phyloP scores from a whole-genome alignment of 768 basidiomycete genomes.

The Phaeotremella skinneri region DNA sequence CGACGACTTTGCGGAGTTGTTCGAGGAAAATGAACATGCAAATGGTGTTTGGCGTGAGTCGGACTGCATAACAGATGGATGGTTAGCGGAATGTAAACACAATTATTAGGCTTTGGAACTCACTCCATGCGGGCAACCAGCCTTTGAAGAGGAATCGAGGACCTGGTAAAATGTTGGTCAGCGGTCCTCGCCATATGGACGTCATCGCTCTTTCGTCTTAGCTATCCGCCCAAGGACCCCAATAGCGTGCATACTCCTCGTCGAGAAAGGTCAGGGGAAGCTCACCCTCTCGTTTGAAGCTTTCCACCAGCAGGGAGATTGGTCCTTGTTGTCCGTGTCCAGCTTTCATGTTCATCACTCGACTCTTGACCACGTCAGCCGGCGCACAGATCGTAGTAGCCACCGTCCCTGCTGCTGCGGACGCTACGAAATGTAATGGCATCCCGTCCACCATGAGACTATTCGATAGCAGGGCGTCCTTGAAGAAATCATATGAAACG shows the following conservation, averaged over 20 bases:
- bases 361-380: slow-evolving; percentile 48
- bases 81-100: not conserved
- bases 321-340: slow-evolving; percentile 22
- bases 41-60: slow-evolving; percentile 48
- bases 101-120: slow-evolving; percentile 18
- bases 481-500: slow-evolving; percentile 50
- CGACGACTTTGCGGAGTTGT: slow-evolving; percentile 47
- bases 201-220: not conserved
- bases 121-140: slow-evolving; percentile 51
- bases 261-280: not conserved
- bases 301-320: slow-evolving; percentile 28
- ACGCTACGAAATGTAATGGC: slow-evolving; percentile 46
- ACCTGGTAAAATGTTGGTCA: slow-evolving; percentile 22
- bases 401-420: slow-evolving; percentile 46
- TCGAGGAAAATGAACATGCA: slow-evolving; percentile 51
- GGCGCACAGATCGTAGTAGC: slow-evolving; percentile 51
- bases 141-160: slow-evolving; percentile 50
- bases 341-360: slow-evolving; percentile 44
- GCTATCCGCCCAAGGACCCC: not conserved
- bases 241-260: not conserved
- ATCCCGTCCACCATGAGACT: slow-evolving; percentile 38
- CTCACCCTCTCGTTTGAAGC: slow-evolving; percentile 34
- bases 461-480: slow-evolving; percentile 35
- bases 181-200: slow-evolving; percentile 24
- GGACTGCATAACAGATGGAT: slow-evolving; percentile 28